Percentiles rank a stretch among this genome's conserved stretches.
Conservation (phyloP, 306 rosid genomes). For the Casuarina glauca region DNA sequence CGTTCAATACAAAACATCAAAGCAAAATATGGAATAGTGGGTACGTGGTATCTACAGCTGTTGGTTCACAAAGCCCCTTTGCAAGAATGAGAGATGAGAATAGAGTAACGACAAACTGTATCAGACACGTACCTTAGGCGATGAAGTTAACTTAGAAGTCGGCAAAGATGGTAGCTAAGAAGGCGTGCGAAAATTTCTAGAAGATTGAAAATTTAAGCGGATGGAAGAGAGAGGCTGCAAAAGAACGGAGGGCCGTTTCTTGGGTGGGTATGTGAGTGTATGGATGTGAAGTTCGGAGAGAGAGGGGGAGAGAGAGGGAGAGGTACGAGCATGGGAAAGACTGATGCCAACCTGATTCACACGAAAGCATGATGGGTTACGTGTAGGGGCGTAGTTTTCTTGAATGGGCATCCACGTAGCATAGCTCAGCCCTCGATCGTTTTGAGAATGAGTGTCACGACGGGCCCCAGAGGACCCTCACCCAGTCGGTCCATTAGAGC, state of each 20-base stretch:
- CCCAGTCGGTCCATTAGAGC: too few species aligned
- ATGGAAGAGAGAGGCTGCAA: conserved; percentile 21
- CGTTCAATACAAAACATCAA: conserved; percentile 8
- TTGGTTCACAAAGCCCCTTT: background rate
- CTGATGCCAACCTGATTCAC: conserved; percentile 24
- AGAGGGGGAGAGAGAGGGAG: background rate
- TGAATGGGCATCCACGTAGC: background rate
- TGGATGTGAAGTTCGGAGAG: conserved; percentile 13
- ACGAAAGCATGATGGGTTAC: conserved; percentile 13
- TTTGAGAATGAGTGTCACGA: background rate
- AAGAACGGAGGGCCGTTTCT: conserved; percentile 39
- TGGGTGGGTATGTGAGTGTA: conserved; percentile 20
- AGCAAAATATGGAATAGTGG: background rate
- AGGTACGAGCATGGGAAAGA: conserved; percentile 30
- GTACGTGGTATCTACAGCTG: background rate
- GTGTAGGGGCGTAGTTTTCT: conserved; percentile 11
- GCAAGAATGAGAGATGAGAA: background rate
- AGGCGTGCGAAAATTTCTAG: background rate
- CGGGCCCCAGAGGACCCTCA: too few species aligned
- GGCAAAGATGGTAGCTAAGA: background rate
- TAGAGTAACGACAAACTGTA: conserved; percentile 3
- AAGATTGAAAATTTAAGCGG: conserved; percentile 12
- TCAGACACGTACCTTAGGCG: conserved; percentile 19
- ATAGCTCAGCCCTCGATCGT: background rate
- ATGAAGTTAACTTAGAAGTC: conserved; percentile 6